Evolutionary conservation across 2,329 filamentous ascomycete genomes (phyloP), one percentile per base, ranked within the genome.

Genomic region (Cryphonectria nitschkei): DNA sequence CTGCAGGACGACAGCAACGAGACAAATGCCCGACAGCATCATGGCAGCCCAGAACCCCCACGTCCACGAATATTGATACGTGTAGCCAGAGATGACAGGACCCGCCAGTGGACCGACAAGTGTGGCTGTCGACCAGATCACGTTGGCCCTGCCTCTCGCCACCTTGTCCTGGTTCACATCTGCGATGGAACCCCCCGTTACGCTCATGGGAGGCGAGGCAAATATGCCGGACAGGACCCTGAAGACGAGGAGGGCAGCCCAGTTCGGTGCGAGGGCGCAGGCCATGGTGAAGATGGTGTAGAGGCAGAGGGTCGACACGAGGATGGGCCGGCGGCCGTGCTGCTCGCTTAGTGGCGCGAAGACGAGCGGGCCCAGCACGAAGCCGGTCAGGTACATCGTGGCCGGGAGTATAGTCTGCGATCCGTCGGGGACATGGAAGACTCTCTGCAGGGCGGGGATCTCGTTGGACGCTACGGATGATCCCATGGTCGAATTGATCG

Each of bases 21-120:
- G 60, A 19, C 74, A 76, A 3, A 75, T 64, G 0, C 66, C 75
- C 0, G 75, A 73, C 4, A 75, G 58, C 5, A 75, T 73, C 41
- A 77, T 68, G 46, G 72, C 72, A 37, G 74, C 74, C 76, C 76
- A 77, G 60, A 78, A 77, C 9, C 67, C 73, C 69, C 75, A 76
- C n/a, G 72, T 62, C 76, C 76, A 77, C 2, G 74, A 76, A 6
- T 70, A 34, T 1, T 60, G 68, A 9, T 73, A 72, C 8, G 73
- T 68, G 58, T 74, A 78, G 0, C 76, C 76, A 6, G 74, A 65
- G 19, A 78, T 19, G 8, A 78, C 73, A 1, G 76, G 76, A 8
- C 73, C 76, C 3, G 65, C 73, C n/a, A 78, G 68, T 5, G 76
- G 76, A 9, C 76, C 76, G 26, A 76, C 62, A 19, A 77, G 74